Evolutionary conservation across 305 asterid genomes (phyloP), one percentile per base, ranked within the genome.

Genomic region (Fraxinus latifolia): DNA sequence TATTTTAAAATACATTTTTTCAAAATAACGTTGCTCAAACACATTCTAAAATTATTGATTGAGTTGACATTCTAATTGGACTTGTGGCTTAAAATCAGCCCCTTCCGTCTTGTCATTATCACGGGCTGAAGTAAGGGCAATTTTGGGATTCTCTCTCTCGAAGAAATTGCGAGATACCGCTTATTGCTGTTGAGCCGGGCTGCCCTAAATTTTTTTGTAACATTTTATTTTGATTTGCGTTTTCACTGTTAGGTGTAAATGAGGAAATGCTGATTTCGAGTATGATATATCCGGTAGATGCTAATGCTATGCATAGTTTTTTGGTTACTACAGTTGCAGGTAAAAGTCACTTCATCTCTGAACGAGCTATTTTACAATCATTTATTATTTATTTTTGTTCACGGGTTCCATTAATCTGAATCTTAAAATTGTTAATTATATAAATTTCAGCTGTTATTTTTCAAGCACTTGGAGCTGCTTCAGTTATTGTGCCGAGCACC

Each of bases 401-500:
- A 27, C 21, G 58, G 33, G 2, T 29, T 67, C 60, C 67, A 37
- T 60, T 25, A 15, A 29, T 53, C 27, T n/a, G 21, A n/a, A 31
- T 23, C n/a, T 36, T 27, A 23, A 42, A 34, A 3, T 77, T 14
- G 34, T 47, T 14, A 9, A 39, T 39, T 36, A 58, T 58, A 7
- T 76, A 3, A 25, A 44, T 71, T 89, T 86, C 91, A 88, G 97
- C 88, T 87, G 88, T 91, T 81, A 23, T 91, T 72, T 80, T 87
- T 37, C 84, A 89, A 74, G 87, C 93, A 11, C 74, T 79, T 53
- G 95, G 90, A 87, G 94, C 85, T 82, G 90, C 76, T 86, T 85
- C 97, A 67, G 95, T 95, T 83, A 92, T 82, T 78, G 90, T 93
- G 27, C 98, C 98, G 31, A 90, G 82, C 78, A 88, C 97, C 83